These are phyloP conservation scores for Lactifluus pinguis DNA, from an alignment of 768 basidiomycete species.

Conservation along the genomic window DNA sequence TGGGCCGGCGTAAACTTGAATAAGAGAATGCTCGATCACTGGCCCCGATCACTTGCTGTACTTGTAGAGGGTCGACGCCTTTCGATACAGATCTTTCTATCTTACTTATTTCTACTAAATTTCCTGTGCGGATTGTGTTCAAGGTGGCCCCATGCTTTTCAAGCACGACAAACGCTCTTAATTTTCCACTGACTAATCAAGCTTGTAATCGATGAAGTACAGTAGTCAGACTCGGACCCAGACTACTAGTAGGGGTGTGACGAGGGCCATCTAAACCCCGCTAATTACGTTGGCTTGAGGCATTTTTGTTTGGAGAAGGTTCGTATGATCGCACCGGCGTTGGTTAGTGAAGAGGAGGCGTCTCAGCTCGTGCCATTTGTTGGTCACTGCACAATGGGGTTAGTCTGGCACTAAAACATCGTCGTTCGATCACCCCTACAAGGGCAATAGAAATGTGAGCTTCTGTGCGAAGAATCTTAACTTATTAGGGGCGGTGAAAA, in stretches of 20 bases:
- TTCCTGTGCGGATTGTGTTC: neutral
- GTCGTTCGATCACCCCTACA: no score
- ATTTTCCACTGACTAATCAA: neutral
- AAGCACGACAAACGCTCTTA: neutral
- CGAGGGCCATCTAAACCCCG: neutral
- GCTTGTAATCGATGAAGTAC: neutral
- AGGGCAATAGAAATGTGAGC: neutral
- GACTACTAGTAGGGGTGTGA: neutral
- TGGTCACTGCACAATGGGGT: neutral
- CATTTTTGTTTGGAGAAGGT: neutral
- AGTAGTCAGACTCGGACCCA: neutral
- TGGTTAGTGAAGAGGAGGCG: no score
- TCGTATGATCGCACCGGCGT: neutral
- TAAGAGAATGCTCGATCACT: no score
- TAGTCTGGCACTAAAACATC: no score
- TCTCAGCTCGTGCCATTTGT: no score
- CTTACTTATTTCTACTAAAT: neutral
- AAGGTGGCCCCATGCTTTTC: neutral
- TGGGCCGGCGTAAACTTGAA: no score
- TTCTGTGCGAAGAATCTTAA: neutral
- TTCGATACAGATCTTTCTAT: neutral
- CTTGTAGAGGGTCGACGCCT: neutral
- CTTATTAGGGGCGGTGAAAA: neutral
- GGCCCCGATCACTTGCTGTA: neutral
- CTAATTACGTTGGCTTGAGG: neutral